Evolutionary conservation across 2,329 filamentous ascomycete species (phyloP), one percentile per base, ranked within the genome.

Genomic region (Aureobasidium sp.): DNA sequence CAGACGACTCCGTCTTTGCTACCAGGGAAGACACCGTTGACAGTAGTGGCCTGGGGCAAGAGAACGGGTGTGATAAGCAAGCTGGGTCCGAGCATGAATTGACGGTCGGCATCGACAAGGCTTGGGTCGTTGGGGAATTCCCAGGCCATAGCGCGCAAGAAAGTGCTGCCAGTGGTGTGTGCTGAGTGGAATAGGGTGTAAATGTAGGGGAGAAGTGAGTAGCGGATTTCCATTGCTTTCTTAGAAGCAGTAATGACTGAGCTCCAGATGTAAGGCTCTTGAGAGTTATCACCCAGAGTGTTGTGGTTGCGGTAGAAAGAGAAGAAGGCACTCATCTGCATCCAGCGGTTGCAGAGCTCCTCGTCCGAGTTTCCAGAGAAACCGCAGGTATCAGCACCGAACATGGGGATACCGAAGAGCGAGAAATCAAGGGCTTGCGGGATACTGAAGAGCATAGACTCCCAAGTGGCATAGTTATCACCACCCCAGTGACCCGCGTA

Each of bases 401-500:
- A 90, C 87, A 92, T 90, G 12, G 88, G 88, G 41, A 92, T 85
- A 34, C 87, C 87, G 65, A 88, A 90, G 5, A 91, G 79, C 1
- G 83, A 84, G 74, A 92, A 92, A 3, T 84, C 86, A 0, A 95
- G 79, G 1, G 88, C 89, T 72, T 92, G 88, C 0, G 88, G 84
- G 68, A 94, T 94, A 12, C 86, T 86, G 72, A 88, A 86, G 73
- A 83, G 88, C 83, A 92, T 88, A 71, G 86, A 88, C 0, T 82
- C 80, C 84, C 87, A 93, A 15, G 83, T 81, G 20, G 78, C 76
- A 69, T 92, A 92, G 65, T 73, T 73, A 72, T 93, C 77, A 2
- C 87, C 89, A 34, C 89, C 89, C 90, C 90, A 95, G 73, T 94
- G 90, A 1, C 89, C 90, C 1, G 89, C 87, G 77, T 83, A 88